phyloP scores from a whole-genome alignment of 352 stramenopile species.

The Phytophthora kernoviae region DNA sequence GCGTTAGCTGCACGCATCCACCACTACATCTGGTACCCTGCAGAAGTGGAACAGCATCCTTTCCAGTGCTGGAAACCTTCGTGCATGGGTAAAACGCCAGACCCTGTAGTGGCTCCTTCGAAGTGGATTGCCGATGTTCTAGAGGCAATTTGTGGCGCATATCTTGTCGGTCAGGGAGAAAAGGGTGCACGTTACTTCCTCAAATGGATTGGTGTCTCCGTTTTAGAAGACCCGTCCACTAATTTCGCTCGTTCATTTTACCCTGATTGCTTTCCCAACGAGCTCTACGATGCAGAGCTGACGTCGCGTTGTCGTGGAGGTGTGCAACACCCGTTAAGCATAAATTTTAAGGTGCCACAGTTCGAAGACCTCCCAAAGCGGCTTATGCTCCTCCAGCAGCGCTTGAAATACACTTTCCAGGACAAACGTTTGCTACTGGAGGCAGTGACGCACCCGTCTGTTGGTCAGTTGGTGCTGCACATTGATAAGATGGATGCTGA shows the following conservation, averaged over 20 bases:
- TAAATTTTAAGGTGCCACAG: conserved; percentile 61
- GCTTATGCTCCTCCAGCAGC: conserved; percentile 67
- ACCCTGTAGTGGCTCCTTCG: conserved; percentile 67
- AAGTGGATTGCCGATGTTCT: conserved; percentile 90
- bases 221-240: conserved; percentile 43
- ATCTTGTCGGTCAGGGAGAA: conserved; percentile 74
- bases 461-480: conserved; percentile 62
- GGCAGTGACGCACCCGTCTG: conserved; percentile 79
- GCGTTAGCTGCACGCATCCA: conserved; percentile 61
- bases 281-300: conserved; percentile 49
- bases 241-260: conserved; percentile 63
- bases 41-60: conserved; percentile 80
- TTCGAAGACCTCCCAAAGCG: conserved; percentile 63
- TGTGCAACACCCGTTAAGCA: conserved; percentile 27
- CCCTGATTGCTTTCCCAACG: conserved; percentile 69
- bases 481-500: conserved; percentile 40
- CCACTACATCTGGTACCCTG: conserved; percentile 81
- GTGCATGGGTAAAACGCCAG: conserved; percentile 84
- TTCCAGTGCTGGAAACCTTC: conserved; percentile 88
- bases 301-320: conserved; percentile 18
- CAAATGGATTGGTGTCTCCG: conserved; percentile 74
- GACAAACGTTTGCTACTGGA: conserved; percentile 82
- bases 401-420: conserved; percentile 82
- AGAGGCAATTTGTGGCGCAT: conserved; percentile 82
- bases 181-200: conserved; percentile 77